Conservation (phyloP, 164 flowering plant genomes). For the Pachysandra terminalis region DNA sequence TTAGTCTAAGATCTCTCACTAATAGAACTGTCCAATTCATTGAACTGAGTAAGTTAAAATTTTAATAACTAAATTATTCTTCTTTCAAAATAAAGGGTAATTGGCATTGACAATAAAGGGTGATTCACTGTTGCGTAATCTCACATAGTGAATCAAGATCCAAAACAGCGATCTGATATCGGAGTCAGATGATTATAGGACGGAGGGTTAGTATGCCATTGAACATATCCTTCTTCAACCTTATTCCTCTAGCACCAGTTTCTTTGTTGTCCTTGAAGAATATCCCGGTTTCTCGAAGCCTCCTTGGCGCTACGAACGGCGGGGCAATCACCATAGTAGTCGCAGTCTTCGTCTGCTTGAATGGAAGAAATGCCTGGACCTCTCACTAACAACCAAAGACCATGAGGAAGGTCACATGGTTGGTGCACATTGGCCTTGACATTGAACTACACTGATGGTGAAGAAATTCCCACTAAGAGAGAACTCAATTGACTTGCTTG, state of each 20-base stretch:
- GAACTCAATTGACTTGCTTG: too few species aligned
- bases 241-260: constrained; percentile 1
- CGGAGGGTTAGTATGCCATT: neutral
- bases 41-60: too few species aligned
- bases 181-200: neutral
- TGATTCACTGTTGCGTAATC: neutral
- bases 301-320: neutral
- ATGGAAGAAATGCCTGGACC: neutral
- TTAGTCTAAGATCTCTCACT: too few species aligned
- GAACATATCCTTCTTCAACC: constrained; percentile 8
- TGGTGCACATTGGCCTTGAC: too few species aligned
- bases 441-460: too few species aligned
- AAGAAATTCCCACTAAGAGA: too few species aligned
- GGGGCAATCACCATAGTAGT: neutral
- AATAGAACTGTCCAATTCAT: too few species aligned
- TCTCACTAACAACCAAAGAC: constrained; percentile 5
- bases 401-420: constrained; percentile 7
- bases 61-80: too few species aligned
- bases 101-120: too few species aligned
- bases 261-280: neutral
- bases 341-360: neutral
- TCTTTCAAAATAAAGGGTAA: too few species aligned
- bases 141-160: constrained; percentile 8
- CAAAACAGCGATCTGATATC: neutral
- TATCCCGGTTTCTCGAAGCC: constrained; percentile 1